Evolutionary conservation across 208 protist species (phyloP).

Genomic region (Trypanosoma melophagium): DNA sequence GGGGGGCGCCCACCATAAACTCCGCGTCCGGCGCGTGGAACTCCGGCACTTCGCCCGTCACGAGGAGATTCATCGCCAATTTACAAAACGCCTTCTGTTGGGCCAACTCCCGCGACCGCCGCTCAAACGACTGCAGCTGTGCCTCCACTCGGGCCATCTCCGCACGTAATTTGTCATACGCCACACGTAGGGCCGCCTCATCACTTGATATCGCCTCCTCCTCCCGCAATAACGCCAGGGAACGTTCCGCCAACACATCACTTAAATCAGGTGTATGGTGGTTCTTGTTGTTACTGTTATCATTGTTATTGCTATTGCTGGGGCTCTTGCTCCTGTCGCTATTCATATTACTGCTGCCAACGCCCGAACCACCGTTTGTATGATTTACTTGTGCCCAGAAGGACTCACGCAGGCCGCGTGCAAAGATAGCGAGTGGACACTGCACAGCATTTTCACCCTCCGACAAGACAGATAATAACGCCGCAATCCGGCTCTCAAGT

Average conservation of each 20-base stretch:
- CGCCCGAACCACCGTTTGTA: neutral
- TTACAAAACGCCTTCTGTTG: conserved; percentile 80
- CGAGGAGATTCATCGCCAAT: conserved; percentile 68
- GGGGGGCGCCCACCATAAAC: conserved; percentile 21
- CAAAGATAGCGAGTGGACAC: conserved; percentile 70
- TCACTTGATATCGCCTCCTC: conserved; percentile 64
- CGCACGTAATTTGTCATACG: conserved; percentile 78
- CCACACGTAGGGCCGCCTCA: conserved; percentile 44
- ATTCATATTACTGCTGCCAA: no score
- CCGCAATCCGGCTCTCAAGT: conserved; percentile 50
- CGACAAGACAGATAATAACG: conserved; percentile 60
- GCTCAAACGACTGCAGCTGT: conserved; percentile 66
- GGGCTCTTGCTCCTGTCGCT: no score
- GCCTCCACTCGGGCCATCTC: conserved; percentile 80
- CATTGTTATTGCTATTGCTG: no score
- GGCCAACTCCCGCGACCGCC: conserved; percentile 48
- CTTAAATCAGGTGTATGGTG: conserved; percentile 23
- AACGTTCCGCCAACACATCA: conserved; percentile 65
- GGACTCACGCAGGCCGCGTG: conserved; percentile 41
- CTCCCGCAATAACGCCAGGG: conserved; percentile 55
- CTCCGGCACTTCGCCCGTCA: conserved; percentile 57
- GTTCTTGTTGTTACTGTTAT: no score
- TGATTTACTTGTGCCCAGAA: conserved; percentile 19
- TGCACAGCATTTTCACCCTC: conserved; percentile 38
- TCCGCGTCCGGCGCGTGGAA: conserved; percentile 33